Evolutionary conservation across 176 grass and related monocot genomes (phyloP), one percentile per base, ranked within the genome.

Genomic region (Avena eriantha): DNA sequence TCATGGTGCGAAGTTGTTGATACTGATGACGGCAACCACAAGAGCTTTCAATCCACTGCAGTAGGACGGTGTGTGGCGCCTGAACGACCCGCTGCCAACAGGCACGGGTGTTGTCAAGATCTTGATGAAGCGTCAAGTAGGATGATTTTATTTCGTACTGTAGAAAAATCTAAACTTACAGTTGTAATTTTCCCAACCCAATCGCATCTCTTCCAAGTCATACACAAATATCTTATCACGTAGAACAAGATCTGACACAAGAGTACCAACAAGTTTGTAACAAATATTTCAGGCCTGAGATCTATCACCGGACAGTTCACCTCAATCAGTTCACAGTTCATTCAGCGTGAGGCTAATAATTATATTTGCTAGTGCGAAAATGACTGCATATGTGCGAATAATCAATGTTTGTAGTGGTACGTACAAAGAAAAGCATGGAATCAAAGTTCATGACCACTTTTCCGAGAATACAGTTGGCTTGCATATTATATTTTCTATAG

Each of bases 171-270:
- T 18, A 33, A 36, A 82, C 91, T 95, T 90, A 95, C 96, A 98
- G 21, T 98, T 93, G 16, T 98, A 95, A 70, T 92, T 76, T 13
- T 58, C 63, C 96, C 96, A 95, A 71, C 96, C 96, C 36, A 98
- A 84, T 23, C 88, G 91, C 87, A 92, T 85, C 57, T 93, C 92
- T 23, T 61, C 84, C 81, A 98, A 68, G 84, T 98, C 89, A 58
- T 98, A 98, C 61, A 95, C 91, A 53, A 98, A 87, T 90, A 98
- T 93, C 83, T 95, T 98, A 78, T 98, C 96, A 84, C 93, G 93
- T 24, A 98, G 77, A 87, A 98, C 91, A 82, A 98, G 54, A 87
- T 98, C 96, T 98, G 86, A 10, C 3, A 73, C 36, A 51, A 78
- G 21, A 71, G 78, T 49, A 47, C 59, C 22, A 59, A 78, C 19